Evolutionary conservation across 257 asterid species (phyloP), one percentile per base, ranked within the genome.

Genomic region (Jacaranda copaia): DNA sequence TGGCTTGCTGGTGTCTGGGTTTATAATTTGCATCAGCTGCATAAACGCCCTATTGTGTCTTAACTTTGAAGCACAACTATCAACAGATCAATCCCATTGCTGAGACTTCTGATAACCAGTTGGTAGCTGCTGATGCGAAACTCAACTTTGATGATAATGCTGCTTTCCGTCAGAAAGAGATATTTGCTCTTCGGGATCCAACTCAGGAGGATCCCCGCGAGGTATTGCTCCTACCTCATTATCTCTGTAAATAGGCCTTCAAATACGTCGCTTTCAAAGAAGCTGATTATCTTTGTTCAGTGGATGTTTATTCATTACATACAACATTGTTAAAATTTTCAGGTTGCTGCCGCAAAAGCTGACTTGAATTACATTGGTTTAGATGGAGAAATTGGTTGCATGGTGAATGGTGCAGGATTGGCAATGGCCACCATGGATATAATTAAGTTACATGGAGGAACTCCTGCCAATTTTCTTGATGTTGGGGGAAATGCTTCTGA

Each of bases 361-460:
- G 99, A 96, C 75, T 81, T 96, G 84, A 96, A 96, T 83, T 96
- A 96, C 89, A 96, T 96, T 76, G 99, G 99, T 36, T 86, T 96
- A 76, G 99, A 96, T 80, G 99, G 99, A 77, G 99, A 96, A 88
- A 96, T 96, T 53, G 99, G 99, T 76, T 96, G 99, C 84, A 96
- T 96, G 99, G 99, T 96, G 69, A 96, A 96, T 83, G 99, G 99
- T 80, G 99, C 99, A 86, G 99, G 99, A 63, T 85, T 96, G 81
- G 99, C 98, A 71, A 96, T 96, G 99, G 97, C 99, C 58, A 96
- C 98, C 19, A 96, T 96, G 99, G 99, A 96, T 79, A 96, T 96
- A 56, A 96, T 96, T 77, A 96, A 96, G 90, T 77, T 93, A 35
- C 98, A 93, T 68, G 99, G 99, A 69, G 99, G 99, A 78, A 96